phyloP scores from a whole-genome alignment of 352 stramenopile species.

The Globisporangium parvum region DNA sequence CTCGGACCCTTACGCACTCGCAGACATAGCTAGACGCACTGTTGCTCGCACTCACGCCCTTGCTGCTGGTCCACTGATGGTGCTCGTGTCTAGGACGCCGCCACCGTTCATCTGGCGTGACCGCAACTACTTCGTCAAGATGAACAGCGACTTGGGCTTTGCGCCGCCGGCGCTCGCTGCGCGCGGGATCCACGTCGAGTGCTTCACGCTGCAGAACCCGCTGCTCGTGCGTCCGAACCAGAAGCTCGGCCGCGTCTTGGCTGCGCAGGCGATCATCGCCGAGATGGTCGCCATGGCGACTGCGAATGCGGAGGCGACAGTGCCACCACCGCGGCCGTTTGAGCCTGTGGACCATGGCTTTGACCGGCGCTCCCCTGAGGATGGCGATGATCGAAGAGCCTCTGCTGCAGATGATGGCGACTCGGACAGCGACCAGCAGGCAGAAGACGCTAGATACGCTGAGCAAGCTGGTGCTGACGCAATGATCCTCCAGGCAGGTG shows the following conservation, averaged over 20 bases:
- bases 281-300: constrained; percentile 45
- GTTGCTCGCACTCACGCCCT: not conserved
- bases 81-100: constrained; percentile 31
- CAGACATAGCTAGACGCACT: not conserved
- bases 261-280: constrained; percentile 63
- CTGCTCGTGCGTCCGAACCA: constrained; percentile 67
- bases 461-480: constrained; percentile 8
- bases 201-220: constrained; percentile 45
- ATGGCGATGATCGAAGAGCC: not conserved
- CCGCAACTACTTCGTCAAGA: constrained; percentile 73
- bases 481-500: constrained; percentile 1
- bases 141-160: constrained; percentile 67
- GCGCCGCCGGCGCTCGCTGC: constrained; percentile 40
- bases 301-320: not conserved
- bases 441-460: not conserved
- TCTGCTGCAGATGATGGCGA: not conserved
- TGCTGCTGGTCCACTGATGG: not conserved
- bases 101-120: constrained; percentile 68
- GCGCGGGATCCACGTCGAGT: constrained; percentile 50
- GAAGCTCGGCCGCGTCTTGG: constrained; percentile 58
- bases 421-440: not conserved
- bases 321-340: not conserved
- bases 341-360: constrained; percentile 12
- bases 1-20: not conserved
- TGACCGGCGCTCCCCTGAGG: not conserved